These are phyloP conservation scores for Talaromyces adpressus DNA, from an alignment of 495 filamentous ascomycete species.

Conservation along the genomic window DNA sequence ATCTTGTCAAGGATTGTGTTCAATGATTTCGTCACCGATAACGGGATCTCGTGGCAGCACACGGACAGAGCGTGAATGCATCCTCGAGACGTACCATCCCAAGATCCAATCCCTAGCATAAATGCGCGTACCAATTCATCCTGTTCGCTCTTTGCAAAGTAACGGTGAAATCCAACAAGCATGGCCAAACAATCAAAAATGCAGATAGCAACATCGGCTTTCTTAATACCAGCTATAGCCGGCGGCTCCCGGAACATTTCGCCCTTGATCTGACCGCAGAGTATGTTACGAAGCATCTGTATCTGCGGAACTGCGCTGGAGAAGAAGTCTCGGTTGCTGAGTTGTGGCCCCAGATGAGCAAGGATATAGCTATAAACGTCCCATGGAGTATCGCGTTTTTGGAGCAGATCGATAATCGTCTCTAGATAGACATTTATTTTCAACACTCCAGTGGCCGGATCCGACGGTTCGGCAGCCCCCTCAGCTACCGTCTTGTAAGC, in stretches of 20 bases:
- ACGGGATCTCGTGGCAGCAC: slow-evolving; percentile 87
- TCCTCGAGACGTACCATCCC: slow-evolving; percentile 78
- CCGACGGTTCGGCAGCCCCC: slow-evolving; percentile 17
- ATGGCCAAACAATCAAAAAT: slow-evolving; percentile 79
- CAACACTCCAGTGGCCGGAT: slow-evolving; percentile 31
- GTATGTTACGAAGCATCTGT: slow-evolving; percentile 62
- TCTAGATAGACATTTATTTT: slow-evolving; percentile 73
- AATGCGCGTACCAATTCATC: slow-evolving; percentile 85
- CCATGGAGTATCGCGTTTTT: slow-evolving; percentile 72
- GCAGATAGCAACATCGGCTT: slow-evolving; percentile 80
- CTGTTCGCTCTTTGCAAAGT: slow-evolving; percentile 77
- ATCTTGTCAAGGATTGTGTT: slow-evolving; percentile 82
- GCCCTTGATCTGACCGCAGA: slow-evolving; percentile 76
- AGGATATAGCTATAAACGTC: slow-evolving; percentile 89
- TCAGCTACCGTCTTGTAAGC: slow-evolving; percentile 18
- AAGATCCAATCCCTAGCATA: slow-evolving; percentile 69
- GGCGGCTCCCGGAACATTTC: slow-evolving; percentile 72
- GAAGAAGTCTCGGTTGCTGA: slow-evolving; percentile 87
- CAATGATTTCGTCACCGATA: slow-evolving; percentile 72
- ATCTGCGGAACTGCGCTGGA: slow-evolving; percentile 61
- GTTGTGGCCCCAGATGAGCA: slow-evolving; percentile 77
- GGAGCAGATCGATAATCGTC: slow-evolving; percentile 61
- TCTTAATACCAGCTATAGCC: slow-evolving; percentile 64
- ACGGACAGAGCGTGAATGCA: slow-evolving; percentile 93
- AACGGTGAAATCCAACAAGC: slow-evolving; percentile 77